Conservation (phyloP, 1,284 basidiomycete species). For the Uromyces viciae-fabae region DNA sequence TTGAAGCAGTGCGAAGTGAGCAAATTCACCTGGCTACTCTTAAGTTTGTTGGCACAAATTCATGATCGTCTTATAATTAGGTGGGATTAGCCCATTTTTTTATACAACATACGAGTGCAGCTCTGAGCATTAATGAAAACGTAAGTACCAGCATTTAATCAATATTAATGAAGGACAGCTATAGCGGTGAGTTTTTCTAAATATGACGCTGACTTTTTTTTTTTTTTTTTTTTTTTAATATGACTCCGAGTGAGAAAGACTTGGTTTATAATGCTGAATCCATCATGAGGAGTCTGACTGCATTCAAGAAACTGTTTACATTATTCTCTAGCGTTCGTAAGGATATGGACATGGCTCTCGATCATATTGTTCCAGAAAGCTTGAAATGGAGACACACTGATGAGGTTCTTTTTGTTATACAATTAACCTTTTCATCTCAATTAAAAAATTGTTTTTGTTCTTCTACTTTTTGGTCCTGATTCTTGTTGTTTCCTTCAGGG, state of each 20-base stretch:
- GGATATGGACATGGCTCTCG: conserved; percentile 55
- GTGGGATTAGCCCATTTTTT: conserved; percentile 49
- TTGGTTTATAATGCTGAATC: too few relatives aligned
- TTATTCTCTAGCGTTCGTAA: conserved; percentile 49
- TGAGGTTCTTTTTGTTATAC: conserved; percentile 41
- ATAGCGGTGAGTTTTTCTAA: background rate
- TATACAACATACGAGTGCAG: conserved; percentile 55
- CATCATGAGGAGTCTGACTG: background rate
- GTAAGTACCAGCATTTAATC: background rate
- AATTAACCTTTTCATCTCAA: background rate
- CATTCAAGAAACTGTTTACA: background rate
- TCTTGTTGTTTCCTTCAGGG: background rate
- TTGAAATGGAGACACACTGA: conserved; percentile 54
- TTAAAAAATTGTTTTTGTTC: too few relatives aligned
- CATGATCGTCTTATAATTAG: conserved; percentile 1
- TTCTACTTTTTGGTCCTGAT: too few relatives aligned
- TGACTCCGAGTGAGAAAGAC: conserved; percentile 34
- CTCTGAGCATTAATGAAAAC: conserved; percentile 54
- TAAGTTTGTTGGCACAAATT: background rate
- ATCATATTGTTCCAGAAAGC: conserved; percentile 53
- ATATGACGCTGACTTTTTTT: background rate
- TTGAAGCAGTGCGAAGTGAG: conserved; percentile 42
- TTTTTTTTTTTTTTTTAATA: background rate
- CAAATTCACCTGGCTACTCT: background rate
- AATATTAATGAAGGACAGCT: background rate